Conservation (phyloP, 1,284 basidiomycete genomes). For the Papiliotrema fonsecae region DNA sequence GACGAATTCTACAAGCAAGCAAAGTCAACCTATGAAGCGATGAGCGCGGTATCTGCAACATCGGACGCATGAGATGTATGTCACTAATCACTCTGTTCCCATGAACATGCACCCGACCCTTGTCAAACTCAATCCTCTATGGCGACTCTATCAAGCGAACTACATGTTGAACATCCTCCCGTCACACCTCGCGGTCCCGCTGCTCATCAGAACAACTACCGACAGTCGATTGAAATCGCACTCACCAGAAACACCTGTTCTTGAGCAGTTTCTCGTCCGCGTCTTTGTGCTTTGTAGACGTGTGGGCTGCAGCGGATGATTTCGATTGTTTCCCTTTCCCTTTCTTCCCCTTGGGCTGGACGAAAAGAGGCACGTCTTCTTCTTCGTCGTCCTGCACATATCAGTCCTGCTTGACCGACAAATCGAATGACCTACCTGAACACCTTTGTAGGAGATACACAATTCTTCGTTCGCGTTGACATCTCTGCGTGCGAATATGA, state of each 20-base stretch:
- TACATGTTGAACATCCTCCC: slow-evolving; percentile 21
- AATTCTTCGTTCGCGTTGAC: slow-evolving; percentile 68
- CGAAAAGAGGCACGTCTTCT: too few relatives aligned
- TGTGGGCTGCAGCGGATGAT: slow-evolving; percentile 19
- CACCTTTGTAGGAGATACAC: slow-evolving; percentile 74
- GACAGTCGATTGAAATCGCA: background rate
- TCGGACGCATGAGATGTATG: too few relatives aligned
- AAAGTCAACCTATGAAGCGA: too few relatives aligned
- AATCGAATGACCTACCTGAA: background rate
- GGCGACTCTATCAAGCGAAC: too few relatives aligned
- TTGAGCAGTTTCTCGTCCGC: background rate
- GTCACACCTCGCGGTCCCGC: slow-evolving; percentile 22
- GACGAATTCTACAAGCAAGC: too few relatives aligned
- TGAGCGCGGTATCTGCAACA: too few relatives aligned
- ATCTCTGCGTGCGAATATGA: slow-evolving; percentile 64
- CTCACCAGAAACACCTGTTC: slow-evolving; percentile 9
- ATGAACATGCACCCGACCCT: too few relatives aligned
- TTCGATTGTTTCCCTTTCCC: slow-evolving; percentile 12
- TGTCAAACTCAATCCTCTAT: too few relatives aligned
- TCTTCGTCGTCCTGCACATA: slow-evolving; percentile 7
- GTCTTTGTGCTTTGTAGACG: slow-evolving; percentile 5
- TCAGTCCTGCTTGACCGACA: background rate
- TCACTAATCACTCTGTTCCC: too few relatives aligned
- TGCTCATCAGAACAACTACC: slow-evolving; percentile 5
- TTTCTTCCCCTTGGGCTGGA: background rate